Evolutionary conservation across 495 filamentous ascomycete genomes (phyloP).

Genomic region (Aspergillus saccharolyticus): DNA sequence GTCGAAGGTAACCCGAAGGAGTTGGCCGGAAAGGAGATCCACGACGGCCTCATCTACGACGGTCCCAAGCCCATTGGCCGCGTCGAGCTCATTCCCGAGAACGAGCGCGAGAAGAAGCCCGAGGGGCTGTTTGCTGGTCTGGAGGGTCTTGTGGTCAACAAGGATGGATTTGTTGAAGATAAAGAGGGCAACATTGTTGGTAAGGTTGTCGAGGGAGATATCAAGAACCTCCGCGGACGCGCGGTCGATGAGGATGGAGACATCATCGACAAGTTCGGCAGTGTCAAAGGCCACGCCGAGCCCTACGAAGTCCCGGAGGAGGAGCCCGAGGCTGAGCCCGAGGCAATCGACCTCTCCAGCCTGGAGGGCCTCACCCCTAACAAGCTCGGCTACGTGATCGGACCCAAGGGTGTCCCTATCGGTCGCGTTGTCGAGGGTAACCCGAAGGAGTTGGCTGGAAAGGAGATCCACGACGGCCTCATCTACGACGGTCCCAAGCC

Average conservation of each 20-base stretch:
- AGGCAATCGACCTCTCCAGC: conserved; percentile 56
- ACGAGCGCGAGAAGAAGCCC: conserved; percentile 55
- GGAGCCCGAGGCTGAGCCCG: conserved; percentile 44
- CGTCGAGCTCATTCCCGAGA: conserved; percentile 73
- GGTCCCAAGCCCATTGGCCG: conserved; percentile 72
- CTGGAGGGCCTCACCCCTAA: conserved; percentile 82
- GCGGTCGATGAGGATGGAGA: conserved; percentile 83
- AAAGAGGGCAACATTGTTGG: conserved; percentile 77
- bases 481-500: conserved; percentile 76
- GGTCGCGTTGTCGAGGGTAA: conserved; percentile 75
- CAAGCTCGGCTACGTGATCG: conserved; percentile 79
- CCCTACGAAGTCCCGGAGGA: conserved; percentile 14
- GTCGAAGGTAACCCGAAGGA: conserved; percentile 62
- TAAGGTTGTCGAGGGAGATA: conserved; percentile 68
- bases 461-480: conserved; percentile 78
- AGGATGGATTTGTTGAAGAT: conserved; percentile 76
- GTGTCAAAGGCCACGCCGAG: conserved; percentile 46
- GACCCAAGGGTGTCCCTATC: conserved; percentile 62
- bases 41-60: conserved; percentile 76
- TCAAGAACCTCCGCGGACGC: conserved; percentile 65
- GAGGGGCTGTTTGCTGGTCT: conserved; percentile 80
- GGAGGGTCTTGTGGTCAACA: conserved; percentile 67
- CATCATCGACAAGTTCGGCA: conserved; percentile 76
- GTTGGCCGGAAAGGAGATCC: conserved; percentile 74
- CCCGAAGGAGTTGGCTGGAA: conserved; percentile 59